A percentile compares a stretch with the other conserved stretches of the same genome.
These are phyloP conservation scores for Syzygium aromaticum DNA, from an alignment of 345 rosid genomes.

Conservation along the genomic window DNA sequence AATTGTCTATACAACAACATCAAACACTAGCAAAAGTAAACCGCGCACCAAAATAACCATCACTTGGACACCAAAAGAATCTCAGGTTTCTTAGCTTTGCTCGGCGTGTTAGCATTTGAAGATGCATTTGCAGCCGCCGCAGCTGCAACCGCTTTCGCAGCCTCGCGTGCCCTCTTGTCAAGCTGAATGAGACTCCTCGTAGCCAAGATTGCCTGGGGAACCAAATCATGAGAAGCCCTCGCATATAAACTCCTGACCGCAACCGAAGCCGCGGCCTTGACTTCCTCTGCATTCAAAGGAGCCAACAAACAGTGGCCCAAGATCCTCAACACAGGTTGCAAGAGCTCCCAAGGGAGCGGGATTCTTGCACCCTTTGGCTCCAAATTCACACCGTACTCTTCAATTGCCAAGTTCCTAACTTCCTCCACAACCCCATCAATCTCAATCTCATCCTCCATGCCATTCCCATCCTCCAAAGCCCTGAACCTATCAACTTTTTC, in stretches of 20 bases:
- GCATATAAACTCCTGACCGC: slow-evolving; percentile 76
- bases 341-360: slow-evolving; percentile 91
- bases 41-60: slow-evolving; percentile 5
- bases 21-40: slow-evolving; percentile 17
- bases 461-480: slow-evolving; percentile 10
- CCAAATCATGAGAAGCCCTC: slow-evolving; percentile 90
- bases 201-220: slow-evolving; percentile 83
- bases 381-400: slow-evolving; percentile 15
- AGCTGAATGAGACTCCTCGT: slow-evolving; percentile 78
- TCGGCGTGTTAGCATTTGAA: slow-evolving; percentile 76
- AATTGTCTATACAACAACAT: slow-evolving; percentile 9
- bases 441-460: slow-evolving; percentile 18
- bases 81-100: slow-evolving; percentile 80
- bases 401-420: slow-evolving; percentile 26
- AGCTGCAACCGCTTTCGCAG: slow-evolving; percentile 32
- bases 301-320: slow-evolving; percentile 84
- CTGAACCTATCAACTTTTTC: background rate
- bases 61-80: slow-evolving; percentile 80
- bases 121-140: slow-evolving; percentile 20
- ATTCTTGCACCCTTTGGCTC: slow-evolving; percentile 49
- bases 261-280: slow-evolving; percentile 65
- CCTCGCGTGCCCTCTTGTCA: slow-evolving; percentile 53
- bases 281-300: slow-evolving; percentile 66
- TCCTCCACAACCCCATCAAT: slow-evolving; percentile 24
- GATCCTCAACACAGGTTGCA: slow-evolving; percentile 72